Conservation (phyloP, 192 early-diverging fungal species). For the Podila verticillata region DNA sequence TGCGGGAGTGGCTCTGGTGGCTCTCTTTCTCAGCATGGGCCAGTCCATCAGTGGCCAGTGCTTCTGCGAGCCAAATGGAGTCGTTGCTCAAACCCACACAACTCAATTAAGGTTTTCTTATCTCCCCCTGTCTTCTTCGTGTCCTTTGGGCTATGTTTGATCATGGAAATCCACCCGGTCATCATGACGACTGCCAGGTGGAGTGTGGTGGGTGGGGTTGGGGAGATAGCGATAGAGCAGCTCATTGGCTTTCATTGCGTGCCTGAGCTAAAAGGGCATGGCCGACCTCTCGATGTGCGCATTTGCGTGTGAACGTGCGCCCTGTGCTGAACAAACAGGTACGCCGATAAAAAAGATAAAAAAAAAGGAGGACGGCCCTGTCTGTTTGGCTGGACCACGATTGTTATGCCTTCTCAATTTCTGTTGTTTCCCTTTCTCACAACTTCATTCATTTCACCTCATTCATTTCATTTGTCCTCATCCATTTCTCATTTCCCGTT, state of each 20-base stretch:
- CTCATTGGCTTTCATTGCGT: too few relatives aligned
- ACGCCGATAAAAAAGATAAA: background rate
- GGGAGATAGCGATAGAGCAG: too few relatives aligned
- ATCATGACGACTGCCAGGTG: too few relatives aligned
- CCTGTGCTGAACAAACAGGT: background rate
- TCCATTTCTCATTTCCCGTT: background rate
- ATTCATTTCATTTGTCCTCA: background rate
- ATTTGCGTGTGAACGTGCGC: too few relatives aligned
- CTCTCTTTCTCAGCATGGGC: too few relatives aligned
- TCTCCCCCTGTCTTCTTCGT: background rate
- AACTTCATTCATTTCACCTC: background rate
- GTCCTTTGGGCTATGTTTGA: background rate
- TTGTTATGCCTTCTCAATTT: background rate
- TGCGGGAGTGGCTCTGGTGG: too few relatives aligned
- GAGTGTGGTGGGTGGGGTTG: too few relatives aligned
- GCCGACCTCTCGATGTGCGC: too few relatives aligned
- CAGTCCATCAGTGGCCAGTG: too few relatives aligned
- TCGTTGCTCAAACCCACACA: too few relatives aligned
- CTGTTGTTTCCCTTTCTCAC: background rate
- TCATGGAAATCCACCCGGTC: background rate
- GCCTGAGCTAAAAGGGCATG: background rate
- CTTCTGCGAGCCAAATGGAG: too few relatives aligned
- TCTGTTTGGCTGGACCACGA: too few relatives aligned
- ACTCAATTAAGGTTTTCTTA: background rate
- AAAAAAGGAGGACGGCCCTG: background rate